These are phyloP conservation scores for Kewa caespitosa DNA, from an alignment of 179 eudicot genomes.

Conservation along the genomic window DNA sequence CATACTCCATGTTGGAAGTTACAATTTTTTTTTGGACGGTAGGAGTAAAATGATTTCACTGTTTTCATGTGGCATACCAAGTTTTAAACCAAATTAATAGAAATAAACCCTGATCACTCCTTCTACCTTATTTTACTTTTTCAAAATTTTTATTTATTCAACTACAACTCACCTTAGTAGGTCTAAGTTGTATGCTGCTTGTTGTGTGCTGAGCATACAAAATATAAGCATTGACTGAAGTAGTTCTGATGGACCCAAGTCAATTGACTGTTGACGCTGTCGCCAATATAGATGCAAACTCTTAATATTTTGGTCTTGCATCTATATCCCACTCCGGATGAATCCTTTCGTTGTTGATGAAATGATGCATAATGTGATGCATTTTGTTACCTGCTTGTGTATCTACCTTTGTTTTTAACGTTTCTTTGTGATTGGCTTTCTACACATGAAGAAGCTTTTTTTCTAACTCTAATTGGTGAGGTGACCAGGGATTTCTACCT, in stretches of 20 bases:
- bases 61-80: too few species aligned
- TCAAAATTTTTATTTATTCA: too few species aligned
- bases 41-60: too few species aligned
- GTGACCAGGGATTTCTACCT: constrained; percentile 64
- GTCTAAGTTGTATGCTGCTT: too few species aligned
- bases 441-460: not conserved
- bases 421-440: not conserved
- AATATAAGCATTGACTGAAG: not conserved
- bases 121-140: not conserved
- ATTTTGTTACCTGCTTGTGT: not conserved
- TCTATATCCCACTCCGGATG: not conserved
- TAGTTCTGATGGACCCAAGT: not conserved
- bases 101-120: not conserved
- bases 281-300: not conserved
- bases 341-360: not conserved
- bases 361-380: not conserved
- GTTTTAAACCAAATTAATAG: not conserved
- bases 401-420: not conserved
- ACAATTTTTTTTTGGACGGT: too few species aligned
- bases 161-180: too few species aligned
- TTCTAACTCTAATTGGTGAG: constrained; percentile 21
- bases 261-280: not conserved
- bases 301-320: not conserved
- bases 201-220: too few species aligned
- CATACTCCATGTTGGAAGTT: too few species aligned